Evolutionary conservation across 2,329 filamentous ascomycete genomes (phyloP).

Genomic region (Pseudogymnoascus pannorum): DNA sequence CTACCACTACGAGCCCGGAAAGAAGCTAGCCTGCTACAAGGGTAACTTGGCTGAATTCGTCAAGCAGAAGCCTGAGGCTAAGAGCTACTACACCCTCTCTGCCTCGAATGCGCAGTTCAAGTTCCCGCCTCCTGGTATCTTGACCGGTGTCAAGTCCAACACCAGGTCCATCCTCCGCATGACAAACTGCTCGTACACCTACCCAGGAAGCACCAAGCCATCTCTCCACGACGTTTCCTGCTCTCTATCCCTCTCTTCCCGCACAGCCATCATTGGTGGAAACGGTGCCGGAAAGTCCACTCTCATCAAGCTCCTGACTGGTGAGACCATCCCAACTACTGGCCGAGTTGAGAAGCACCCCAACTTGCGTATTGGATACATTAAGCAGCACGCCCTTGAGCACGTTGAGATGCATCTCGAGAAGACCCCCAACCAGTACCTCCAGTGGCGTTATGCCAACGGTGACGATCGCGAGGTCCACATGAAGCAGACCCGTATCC

Average conservation of each 20-base stretch:
- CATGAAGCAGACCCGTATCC: conserved; percentile 91
- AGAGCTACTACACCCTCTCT: conserved; percentile 95
- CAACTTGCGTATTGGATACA: conserved; percentile 97
- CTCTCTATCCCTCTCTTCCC: conserved; percentile 78
- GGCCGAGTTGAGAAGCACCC: conserved; percentile 97
- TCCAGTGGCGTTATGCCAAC: conserved; percentile 97
- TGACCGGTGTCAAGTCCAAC: conserved; percentile 90
- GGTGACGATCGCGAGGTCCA: conserved; percentile 95
- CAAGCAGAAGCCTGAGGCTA: conserved; percentile 82
- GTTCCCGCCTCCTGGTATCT: conserved; percentile 90
- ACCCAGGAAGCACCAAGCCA: conserved; percentile 80
- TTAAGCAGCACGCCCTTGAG: conserved; percentile 97
- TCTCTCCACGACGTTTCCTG: conserved; percentile 85
- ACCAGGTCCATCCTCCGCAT: conserved; percentile 94
- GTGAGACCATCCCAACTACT: conserved; percentile 73
- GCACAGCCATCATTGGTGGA: conserved; percentile 91
- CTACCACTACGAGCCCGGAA: conserved; percentile 92
- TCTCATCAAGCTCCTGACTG: conserved; percentile 93
- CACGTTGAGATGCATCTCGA: conserved; percentile 99
- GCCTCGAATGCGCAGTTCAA: conserved; percentile 89
- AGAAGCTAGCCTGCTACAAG: conserved; percentile 85
- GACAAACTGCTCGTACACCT: conserved; percentile 86
- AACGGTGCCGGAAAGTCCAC: conserved; percentile 99
- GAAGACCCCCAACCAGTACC: conserved; percentile 97
- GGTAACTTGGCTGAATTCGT: conserved; percentile 82